Evolutionary conservation across 345 rosid genomes (phyloP).

Genomic region (Eucalyptus regnans): DNA sequence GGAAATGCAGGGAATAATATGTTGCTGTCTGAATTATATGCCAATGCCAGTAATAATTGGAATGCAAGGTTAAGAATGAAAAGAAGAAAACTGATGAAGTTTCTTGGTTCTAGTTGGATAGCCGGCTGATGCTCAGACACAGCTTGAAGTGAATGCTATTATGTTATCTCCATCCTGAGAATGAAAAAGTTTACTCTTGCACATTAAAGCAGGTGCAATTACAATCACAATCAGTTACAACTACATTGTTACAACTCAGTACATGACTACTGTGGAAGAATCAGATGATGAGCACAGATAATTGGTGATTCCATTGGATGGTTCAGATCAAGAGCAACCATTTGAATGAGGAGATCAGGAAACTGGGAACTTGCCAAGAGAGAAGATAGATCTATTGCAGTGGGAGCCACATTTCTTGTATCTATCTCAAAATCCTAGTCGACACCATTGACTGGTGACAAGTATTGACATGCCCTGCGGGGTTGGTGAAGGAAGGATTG

Average conservation of each 20-base stretch:
- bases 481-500: neutral
- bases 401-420: neutral
- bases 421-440: neutral
- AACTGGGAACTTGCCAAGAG: neutral
- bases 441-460: neutral
- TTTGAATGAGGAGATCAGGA: neutral
- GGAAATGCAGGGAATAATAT: conserved; percentile 42
- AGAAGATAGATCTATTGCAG: neutral
- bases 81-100: conserved; percentile 24
- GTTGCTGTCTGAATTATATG: conserved; percentile 47
- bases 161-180: neutral
- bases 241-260: neutral
- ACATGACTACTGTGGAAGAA: neutral
- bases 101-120: conserved; percentile 69
- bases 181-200: neutral
- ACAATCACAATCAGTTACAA: neutral
- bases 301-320: neutral
- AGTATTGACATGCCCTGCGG: neutral
- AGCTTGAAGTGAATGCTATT: neutral
- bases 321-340: neutral
- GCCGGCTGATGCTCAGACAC: conserved; percentile 1
- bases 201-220: neutral
- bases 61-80: conserved; percentile 48
- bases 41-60: conserved; percentile 29
- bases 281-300: neutral